Evolutionary conservation across 768 basidiomycete genomes (phyloP).

Genomic region (Boletus pseudo-olivaceus): DNA sequence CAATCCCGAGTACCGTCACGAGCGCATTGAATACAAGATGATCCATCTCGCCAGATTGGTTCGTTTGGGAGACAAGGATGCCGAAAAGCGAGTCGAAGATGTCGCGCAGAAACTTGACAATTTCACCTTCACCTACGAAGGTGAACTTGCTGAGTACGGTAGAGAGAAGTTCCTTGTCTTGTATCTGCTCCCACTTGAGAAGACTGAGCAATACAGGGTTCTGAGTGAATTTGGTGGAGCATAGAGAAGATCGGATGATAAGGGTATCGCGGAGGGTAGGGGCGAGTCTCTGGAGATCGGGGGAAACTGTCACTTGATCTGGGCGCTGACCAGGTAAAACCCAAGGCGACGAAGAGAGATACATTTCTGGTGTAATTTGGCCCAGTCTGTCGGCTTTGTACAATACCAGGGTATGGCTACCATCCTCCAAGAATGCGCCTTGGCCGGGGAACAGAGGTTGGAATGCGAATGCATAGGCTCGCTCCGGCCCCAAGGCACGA

Average conservation of each 20-base stretch:
- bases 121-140: conserved; percentile 92
- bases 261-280: conserved; percentile 74
- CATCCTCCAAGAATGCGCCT: conserved; percentile 82
- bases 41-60: conserved; percentile 77
- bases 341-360: conserved; percentile 68
- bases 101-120: conserved; percentile 86
- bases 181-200: conserved; percentile 74
- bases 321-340: conserved; percentile 50
- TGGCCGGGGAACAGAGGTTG: conserved; percentile 80
- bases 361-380: conserved; percentile 62
- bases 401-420: conserved; percentile 78
- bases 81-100: conserved; percentile 93
- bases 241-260: conserved; percentile 82
- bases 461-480: conserved; percentile 89
- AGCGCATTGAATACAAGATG: conserved; percentile 86
- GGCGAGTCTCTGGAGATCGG: conserved; percentile 62
- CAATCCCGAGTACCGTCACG: conserved; percentile 86
- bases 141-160: conserved; percentile 79
- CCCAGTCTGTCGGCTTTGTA: conserved; percentile 75
- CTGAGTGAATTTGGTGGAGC: conserved; percentile 90
- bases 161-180: conserved; percentile 60
- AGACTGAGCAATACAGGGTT: conserved; percentile 79
- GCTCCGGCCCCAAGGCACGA: conserved; percentile 50
- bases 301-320: conserved; percentile 55
- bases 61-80: conserved; percentile 73